phyloP scores from a whole-genome alignment of 164 flowering plant genomes.

The Macadamia tetraphylla region DNA sequence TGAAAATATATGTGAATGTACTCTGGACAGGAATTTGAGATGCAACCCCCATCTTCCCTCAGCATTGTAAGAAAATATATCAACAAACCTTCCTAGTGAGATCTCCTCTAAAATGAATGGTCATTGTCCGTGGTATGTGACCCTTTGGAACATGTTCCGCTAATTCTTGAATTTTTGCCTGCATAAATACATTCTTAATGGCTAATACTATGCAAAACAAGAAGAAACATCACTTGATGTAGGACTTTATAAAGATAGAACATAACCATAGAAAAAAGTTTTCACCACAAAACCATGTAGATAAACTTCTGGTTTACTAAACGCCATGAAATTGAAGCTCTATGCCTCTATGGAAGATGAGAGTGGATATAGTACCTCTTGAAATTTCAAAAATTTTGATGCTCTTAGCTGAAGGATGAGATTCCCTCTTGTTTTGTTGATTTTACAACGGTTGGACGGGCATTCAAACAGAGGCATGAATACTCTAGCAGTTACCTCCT shows the following conservation, averaged over 20 bases:
- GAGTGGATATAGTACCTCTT: constrained; percentile 55
- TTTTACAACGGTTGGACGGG: constrained; percentile 66
- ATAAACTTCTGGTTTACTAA: not conserved
- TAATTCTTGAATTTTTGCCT: constrained; percentile 98
- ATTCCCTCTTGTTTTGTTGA: constrained; percentile 69
- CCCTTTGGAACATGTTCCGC: constrained; percentile 99
- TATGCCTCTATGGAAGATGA: not conserved
- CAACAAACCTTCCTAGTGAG: constrained; percentile 82
- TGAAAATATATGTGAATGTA: not conserved
- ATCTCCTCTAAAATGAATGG: constrained; percentile 92
- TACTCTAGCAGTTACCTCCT: constrained; percentile 95
- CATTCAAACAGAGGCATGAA: constrained; percentile 97
- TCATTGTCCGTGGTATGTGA: constrained; percentile 93
- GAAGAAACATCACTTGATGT: not conserved
- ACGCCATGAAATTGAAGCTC: not conserved
- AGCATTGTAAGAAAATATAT: not conserved
- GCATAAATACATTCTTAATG: constrained; percentile 16
- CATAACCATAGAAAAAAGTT: not conserved
- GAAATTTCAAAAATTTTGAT: constrained; percentile 93
- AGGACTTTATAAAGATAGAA: too few species aligned
- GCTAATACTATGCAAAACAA: not conserved
- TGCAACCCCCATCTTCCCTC: not conserved
- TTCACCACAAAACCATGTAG: not conserved
- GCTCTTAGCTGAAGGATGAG: constrained; percentile 96
- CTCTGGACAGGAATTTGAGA: not conserved